Evolutionary conservation across 2,329 filamentous ascomycete species (phyloP).

Genomic region (Microdochium bolleyi): DNA sequence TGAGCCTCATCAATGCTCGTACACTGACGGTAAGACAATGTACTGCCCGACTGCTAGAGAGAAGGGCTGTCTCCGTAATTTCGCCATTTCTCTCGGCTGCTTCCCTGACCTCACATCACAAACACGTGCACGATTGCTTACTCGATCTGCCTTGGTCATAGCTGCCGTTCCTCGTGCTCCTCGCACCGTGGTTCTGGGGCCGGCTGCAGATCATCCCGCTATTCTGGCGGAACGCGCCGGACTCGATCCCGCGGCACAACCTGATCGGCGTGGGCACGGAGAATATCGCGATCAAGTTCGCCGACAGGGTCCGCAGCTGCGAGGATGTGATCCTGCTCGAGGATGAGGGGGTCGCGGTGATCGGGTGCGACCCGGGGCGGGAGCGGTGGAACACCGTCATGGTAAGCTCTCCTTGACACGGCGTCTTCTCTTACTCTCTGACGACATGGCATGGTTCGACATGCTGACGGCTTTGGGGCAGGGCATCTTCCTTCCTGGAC

Average conservation of each 20-base stretch:
- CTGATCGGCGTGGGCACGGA: slow-evolving; percentile 9
- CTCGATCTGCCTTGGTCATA: no score
- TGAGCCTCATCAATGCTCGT: no score
- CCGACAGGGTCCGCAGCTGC: slow-evolving; percentile 27
- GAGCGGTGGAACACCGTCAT: slow-evolving; percentile 33
- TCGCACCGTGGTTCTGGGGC: slow-evolving; percentile 1
- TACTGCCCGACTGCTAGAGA: no score
- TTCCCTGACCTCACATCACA: no score
- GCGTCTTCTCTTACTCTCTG: not conserved
- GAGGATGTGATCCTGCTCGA: slow-evolving; percentile 30
- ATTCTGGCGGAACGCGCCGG: slow-evolving; percentile 20
- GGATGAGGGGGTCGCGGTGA: slow-evolving; percentile 22
- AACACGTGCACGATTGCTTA: no score
- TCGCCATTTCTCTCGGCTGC: no score
- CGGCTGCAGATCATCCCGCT: slow-evolving; percentile 1
- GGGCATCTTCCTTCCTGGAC: slow-evolving; percentile 18
- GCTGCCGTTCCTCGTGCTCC: not conserved
- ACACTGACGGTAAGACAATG: no score
- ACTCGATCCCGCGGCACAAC: slow-evolving; percentile 16
- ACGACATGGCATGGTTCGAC: not conserved
- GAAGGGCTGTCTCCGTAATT: no score
- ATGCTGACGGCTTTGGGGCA: slow-evolving; percentile 5
- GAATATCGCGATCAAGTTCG: slow-evolving; percentile 23
- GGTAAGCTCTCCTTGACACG: slow-evolving; percentile 12
- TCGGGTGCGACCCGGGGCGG: slow-evolving; percentile 28